Evolutionary conservation across 768 basidiomycete genomes (phyloP), one percentile per base, ranked within the genome.

Genomic region (Trametes villosa): DNA sequence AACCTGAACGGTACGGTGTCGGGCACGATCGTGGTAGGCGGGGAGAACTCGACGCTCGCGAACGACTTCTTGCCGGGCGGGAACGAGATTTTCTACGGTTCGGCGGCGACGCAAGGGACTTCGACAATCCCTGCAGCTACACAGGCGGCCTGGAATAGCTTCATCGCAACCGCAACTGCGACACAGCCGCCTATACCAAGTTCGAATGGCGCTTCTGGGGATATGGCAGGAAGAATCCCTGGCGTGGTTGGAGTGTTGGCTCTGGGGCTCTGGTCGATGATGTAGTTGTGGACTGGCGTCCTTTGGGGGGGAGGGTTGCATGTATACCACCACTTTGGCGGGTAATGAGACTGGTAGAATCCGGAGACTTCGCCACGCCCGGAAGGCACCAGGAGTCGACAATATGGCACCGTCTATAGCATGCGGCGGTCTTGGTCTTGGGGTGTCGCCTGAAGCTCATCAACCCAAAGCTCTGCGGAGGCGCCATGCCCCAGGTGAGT

Each of bases 1-100:
- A 87, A 88, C 70, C 57, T 75, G 48, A 85, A 83, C 3, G 89
- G 88, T 0, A 78, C 82, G 2, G 84, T 89, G 31, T 74, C 71
- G n/a, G 68, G 57, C 68, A 31, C 42, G 27, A 50, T 70, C 4
- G 80, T 84, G 46, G 64, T 81, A 20, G 83, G 82, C 9, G 88
- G 87, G 9, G 83, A 84, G 67, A 72, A 80, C 67, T 41, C 78
- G 4, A 73, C 78, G 3, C 71, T 87, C 1, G 77, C 76, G 11
- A 73, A 68, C 46, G 77, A 80, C 42, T 67, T 82, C 56, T 64
- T 88, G 24, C 79, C 81, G 4, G 86, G 87, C 6, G 78, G 78
- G 30, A 78, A 80, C 27, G 83, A 77, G 22, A 82, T 90, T 18
- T 83, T 80, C 59, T 83, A 83, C 49, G 85, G 85, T 1, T 77